Evolutionary conservation across 805 yeast species (phyloP).

Genomic region (Naumovozyma dairenensis): DNA sequence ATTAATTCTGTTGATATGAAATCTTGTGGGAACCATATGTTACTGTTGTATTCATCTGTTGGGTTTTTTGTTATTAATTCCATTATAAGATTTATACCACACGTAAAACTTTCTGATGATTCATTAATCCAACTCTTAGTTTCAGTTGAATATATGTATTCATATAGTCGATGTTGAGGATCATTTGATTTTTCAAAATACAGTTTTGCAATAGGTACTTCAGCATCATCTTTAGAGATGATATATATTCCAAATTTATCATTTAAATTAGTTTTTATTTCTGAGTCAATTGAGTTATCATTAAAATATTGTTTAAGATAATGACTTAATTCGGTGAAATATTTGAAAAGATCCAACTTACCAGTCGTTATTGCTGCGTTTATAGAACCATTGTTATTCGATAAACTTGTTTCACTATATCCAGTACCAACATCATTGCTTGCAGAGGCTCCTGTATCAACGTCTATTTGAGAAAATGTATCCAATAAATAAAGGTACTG

Average conservation of each 20-base stretch:
- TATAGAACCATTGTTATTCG: background rate
- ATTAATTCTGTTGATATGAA: slow-evolving; percentile 18
- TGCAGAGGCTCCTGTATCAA: slow-evolving; percentile 17
- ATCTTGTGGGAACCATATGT: slow-evolving; percentile 20
- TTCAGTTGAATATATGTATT: slow-evolving; percentile 17
- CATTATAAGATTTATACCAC: slow-evolving; percentile 22
- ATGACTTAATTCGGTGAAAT: slow-evolving; percentile 23
- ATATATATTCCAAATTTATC: slow-evolving; percentile 26
- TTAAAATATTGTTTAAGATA: slow-evolving; percentile 15
- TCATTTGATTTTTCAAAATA: slow-evolving; percentile 18
- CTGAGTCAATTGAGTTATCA: slow-evolving; percentile 10
- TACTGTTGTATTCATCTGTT: background rate
- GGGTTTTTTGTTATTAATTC: slow-evolving; percentile 14
- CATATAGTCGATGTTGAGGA: slow-evolving; percentile 19
- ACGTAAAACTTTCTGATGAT: slow-evolving; percentile 18
- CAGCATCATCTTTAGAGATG: slow-evolving; percentile 1
- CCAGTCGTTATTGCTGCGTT: slow-evolving; percentile 5
- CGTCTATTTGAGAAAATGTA: slow-evolving; percentile 23
- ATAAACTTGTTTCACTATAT: background rate
- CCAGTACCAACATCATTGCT: slow-evolving; percentile 3
- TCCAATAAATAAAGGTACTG: slow-evolving; percentile 26
- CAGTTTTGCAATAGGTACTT: slow-evolving; percentile 15
- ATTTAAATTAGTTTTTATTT: slow-evolving; percentile 19
- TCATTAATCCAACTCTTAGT: slow-evolving; percentile 23
- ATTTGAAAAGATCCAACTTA: slow-evolving; percentile 26